Evolutionary conservation across 2,329 filamentous ascomycete species (phyloP).

Genomic region (Aspergillus neoniger): DNA sequence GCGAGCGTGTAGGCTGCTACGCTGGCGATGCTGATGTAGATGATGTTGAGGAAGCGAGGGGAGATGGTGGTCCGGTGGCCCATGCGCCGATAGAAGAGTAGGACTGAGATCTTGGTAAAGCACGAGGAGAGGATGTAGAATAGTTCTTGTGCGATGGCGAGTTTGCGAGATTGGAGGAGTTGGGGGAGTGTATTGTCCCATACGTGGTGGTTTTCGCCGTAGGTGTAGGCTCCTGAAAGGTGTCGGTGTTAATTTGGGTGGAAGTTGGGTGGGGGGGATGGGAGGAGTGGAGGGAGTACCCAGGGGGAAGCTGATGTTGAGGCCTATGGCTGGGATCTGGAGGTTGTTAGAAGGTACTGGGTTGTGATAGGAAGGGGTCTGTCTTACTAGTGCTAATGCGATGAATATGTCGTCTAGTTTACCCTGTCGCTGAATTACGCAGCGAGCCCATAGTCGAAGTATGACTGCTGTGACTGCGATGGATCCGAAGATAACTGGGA

Average conservation of each 20-base stretch:
- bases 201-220: slow-evolving; percentile 10
- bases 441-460: slow-evolving; percentile 7
- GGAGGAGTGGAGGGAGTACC: too few relatives aligned
- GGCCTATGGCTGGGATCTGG: background rate
- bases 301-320: background rate
- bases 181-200: slow-evolving; percentile 9
- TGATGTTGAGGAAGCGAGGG: slow-evolving; percentile 2
- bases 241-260: too few relatives aligned
- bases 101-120: slow-evolving; percentile 2
- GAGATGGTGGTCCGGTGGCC: slow-evolving; percentile 9
- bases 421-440: background rate
- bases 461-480: background rate
- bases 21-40: slow-evolving; percentile 11
- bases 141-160: slow-evolving; percentile 1
- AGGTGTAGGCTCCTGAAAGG: slow-evolving; percentile 3
- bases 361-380: background rate
- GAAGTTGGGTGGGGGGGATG: too few relatives aligned
- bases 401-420: slow-evolving; percentile 4
- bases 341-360: background rate
- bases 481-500: background rate
- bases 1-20: slow-evolving; percentile 9
- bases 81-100: slow-evolving; percentile 15
- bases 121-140: slow-evolving; percentile 7
- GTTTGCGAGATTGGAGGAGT: slow-evolving; percentile 5
- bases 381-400: slow-evolving; percentile 5